Conservation (phyloP, 129 eudicot genomes). For the Oenanthe sinensis region DNA sequence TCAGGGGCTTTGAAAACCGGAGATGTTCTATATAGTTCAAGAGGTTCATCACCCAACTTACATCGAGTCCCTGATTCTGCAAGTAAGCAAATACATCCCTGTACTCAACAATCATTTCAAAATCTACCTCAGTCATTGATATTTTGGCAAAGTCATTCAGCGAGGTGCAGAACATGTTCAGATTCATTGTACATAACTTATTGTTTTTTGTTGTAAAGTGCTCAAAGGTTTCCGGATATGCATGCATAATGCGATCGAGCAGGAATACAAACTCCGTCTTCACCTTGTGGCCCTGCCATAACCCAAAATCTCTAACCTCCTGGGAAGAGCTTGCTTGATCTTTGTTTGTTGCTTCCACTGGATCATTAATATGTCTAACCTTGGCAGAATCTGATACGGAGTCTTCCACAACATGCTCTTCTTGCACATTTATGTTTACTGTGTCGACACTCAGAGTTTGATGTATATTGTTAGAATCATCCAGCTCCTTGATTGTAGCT, state of each 20-base stretch:
- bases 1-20: background rate
- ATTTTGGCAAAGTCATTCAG: background rate
- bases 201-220: background rate
- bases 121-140: background rate
- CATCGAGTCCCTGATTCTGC: background rate
- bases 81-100: slow-evolving; percentile 1
- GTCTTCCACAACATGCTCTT: background rate
- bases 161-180: slow-evolving; percentile 1
- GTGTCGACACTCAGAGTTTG: too few species aligned
- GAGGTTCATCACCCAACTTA: background rate
- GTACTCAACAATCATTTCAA: background rate
- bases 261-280: background rate
- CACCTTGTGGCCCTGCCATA: background rate
- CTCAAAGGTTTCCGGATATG: background rate
- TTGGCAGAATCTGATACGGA: background rate
- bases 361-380: background rate
- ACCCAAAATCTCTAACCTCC: background rate
- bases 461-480: too few species aligned
- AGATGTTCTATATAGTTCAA: background rate
- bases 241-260: background rate
- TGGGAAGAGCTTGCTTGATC: background rate
- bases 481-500: too few species aligned
- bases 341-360: background rate
- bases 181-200: background rate
- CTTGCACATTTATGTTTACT: too few species aligned